These are phyloP conservation scores for Stachybotrys echinatus DNA, from an alignment of 2,329 filamentous ascomycete genomes.

Conservation along the genomic window DNA sequence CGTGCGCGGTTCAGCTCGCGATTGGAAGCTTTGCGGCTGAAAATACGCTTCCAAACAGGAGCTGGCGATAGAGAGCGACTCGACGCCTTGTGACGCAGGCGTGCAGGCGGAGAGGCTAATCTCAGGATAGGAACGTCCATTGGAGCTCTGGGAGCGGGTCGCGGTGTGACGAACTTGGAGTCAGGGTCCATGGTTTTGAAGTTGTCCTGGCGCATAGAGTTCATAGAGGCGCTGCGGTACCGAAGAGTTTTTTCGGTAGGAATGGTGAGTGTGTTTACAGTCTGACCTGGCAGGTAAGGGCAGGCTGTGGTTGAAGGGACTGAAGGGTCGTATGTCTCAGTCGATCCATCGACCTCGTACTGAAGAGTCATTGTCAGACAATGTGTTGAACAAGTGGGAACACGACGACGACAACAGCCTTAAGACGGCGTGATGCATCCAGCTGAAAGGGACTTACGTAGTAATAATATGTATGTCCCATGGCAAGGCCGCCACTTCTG, in stretches of 20 bases:
- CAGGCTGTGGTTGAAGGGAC: constrained; percentile 73
- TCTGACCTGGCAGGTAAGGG: constrained; percentile 82
- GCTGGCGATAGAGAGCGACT: constrained; percentile 42
- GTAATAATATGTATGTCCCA: constrained; percentile 94
- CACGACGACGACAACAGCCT: background rate
- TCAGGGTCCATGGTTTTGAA: constrained; percentile 72
- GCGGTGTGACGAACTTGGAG: constrained; percentile 69
- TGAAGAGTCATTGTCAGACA: constrained; percentile 27
- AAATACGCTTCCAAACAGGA: constrained; percentile 47
- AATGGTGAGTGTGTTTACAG: constrained; percentile 77
- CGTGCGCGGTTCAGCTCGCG: constrained; percentile 28
- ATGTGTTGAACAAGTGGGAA: constrained; percentile 9
- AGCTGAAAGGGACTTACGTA: constrained; percentile 59
- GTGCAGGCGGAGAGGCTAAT: constrained; percentile 19
- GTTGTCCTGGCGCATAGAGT: constrained; percentile 51
- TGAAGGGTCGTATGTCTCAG: constrained; percentile 69
- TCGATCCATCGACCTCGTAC: constrained; percentile 78
- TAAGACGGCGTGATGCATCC: background rate
- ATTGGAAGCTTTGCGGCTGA: constrained; percentile 34
- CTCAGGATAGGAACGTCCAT: constrained; percentile 14
- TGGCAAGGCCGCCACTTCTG: constrained; percentile 77
- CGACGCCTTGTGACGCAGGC: constrained; percentile 31
- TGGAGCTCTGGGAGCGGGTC: constrained; percentile 42
- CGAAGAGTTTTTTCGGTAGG: constrained; percentile 62
- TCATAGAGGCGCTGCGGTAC: constrained; percentile 60